phyloP scores from a whole-genome alignment of 1,284 basidiomycete species.

The Trichosporon faecale region DNA sequence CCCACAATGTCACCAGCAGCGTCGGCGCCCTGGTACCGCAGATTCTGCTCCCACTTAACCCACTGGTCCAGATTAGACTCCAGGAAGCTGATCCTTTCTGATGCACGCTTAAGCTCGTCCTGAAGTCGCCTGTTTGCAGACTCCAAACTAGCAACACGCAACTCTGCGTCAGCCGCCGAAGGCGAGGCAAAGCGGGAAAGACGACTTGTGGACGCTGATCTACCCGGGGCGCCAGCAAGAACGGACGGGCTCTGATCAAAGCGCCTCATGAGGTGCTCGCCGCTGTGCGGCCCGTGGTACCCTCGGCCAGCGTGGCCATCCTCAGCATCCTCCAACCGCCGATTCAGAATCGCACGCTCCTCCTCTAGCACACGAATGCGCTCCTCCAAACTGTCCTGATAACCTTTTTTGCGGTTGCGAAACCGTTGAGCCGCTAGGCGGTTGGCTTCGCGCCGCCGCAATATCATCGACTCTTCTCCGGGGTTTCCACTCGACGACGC shows the following conservation, averaged over 20 bases:
- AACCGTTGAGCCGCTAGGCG: conserved; percentile 48
- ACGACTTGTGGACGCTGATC: neutral
- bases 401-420: conserved; percentile 46
- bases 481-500: conserved; percentile 2
- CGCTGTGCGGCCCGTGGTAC: neutral
- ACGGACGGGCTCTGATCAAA: neutral
- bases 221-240: neutral
- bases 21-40: neutral
- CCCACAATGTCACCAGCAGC: neutral
- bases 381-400: conserved; percentile 47
- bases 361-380: conserved; percentile 38
- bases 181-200: conserved; percentile 4
- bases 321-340: conserved; percentile 27
- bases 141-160: conserved; percentile 38
- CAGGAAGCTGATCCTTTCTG: conserved; percentile 36
- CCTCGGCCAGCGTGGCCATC: neutral
- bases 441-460: conserved; percentile 45
- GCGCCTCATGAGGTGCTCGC: neutral
- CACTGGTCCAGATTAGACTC: conserved; percentile 27
- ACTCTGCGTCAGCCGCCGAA: conserved; percentile 24
- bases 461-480: conserved; percentile 27
- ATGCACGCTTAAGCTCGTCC: conserved; percentile 31
- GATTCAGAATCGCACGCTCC: conserved; percentile 32
- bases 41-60: conserved; percentile 19
- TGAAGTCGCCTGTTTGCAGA: conserved; percentile 39